These are phyloP conservation scores for Alternaria triticimaculans DNA, from an alignment of 2,329 filamentous ascomycete genomes.

Conservation along the genomic window DNA sequence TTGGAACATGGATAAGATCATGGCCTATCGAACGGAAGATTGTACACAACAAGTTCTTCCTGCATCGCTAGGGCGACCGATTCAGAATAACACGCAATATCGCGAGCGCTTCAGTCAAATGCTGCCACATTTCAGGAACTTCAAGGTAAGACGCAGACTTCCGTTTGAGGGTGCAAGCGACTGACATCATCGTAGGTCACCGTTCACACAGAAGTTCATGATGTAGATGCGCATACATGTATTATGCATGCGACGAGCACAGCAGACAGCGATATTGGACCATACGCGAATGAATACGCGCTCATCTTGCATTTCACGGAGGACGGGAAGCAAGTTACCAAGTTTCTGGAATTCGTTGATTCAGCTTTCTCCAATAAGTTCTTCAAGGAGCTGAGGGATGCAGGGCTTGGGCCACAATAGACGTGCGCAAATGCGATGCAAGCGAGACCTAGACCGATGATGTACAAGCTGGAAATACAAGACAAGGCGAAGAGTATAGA, in stretches of 20 bases:
- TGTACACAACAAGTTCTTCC: not conserved
- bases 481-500: no score
- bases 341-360: not conserved
- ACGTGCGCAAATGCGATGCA: not conserved
- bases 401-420: not conserved
- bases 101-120: not conserved
- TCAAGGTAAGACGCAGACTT: not conserved
- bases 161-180: not conserved
- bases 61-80: not conserved
- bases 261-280: not conserved
- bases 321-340: constrained; percentile 1
- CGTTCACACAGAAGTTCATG: not conserved
- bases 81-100: not conserved
- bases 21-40: not conserved
- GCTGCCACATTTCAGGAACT: not conserved
- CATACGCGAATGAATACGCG: constrained; percentile 3
- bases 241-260: constrained; percentile 1
- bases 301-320: not conserved
- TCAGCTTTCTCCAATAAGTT: constrained; percentile 7
- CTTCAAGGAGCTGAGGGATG: not conserved
- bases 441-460: not conserved
- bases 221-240: not conserved
- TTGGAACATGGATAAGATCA: not conserved
- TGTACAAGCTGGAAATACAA: no score
- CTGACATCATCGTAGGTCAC: not conserved